These are phyloP conservation scores for Pseudozyma tsukubaensis DNA, from an alignment of 1,284 basidiomycete species.

Conservation along the genomic window DNA sequence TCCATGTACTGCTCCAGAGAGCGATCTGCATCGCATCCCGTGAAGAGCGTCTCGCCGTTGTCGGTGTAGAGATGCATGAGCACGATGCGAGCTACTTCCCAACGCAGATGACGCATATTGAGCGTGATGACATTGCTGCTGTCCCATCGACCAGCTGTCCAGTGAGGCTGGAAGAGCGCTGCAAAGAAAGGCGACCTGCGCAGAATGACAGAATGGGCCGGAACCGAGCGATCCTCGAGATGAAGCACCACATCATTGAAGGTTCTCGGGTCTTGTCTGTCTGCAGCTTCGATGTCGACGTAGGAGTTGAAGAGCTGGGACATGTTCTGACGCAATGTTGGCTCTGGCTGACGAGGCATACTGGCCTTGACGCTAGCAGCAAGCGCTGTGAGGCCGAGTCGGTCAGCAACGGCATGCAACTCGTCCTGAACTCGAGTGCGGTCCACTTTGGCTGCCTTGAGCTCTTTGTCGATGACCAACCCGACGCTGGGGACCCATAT, in stretches of 20 bases:
- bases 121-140: constrained; percentile 74
- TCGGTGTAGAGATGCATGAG: constrained; percentile 85
- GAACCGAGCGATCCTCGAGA: constrained; percentile 78
- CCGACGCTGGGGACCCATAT: constrained; percentile 85
- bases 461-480: constrained; percentile 71
- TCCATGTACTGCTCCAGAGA: constrained; percentile 83
- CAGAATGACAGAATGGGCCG: constrained; percentile 80
- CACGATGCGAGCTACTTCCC: constrained; percentile 82
- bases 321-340: constrained; percentile 74
- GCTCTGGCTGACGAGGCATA: constrained; percentile 68
- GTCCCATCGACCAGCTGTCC: constrained; percentile 79
- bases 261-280: constrained; percentile 16
- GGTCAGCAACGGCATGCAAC: constrained; percentile 73
- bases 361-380: constrained; percentile 69
- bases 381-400: constrained; percentile 72
- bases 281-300: constrained; percentile 21
- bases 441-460: constrained; percentile 75
- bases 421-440: constrained; percentile 73
- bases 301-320: constrained; percentile 70
- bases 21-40: constrained; percentile 66
- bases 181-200: constrained; percentile 87
- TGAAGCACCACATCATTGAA: constrained; percentile 80
- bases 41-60: constrained; percentile 77
- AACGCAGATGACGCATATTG: constrained; percentile 80
- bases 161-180: constrained; percentile 84